phyloP scores from a whole-genome alignment of 345 rosid species.

The Orychophragmus violaceus region DNA sequence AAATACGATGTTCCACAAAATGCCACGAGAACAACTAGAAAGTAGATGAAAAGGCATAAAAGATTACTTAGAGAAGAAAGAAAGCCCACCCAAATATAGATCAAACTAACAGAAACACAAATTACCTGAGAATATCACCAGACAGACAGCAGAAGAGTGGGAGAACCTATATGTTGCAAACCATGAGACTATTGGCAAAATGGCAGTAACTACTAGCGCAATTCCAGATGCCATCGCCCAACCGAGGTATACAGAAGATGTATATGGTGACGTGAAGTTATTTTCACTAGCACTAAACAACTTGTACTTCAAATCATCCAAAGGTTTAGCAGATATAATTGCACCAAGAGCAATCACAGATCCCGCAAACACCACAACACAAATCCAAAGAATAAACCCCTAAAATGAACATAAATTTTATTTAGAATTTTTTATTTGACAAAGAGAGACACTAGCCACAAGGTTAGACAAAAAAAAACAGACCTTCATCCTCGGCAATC shows the following conservation, averaged over 20 bases:
- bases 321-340: constrained; percentile 81
- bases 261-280: constrained; percentile 69
- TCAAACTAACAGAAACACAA: constrained; percentile 7
- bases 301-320: constrained; percentile 71
- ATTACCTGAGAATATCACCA: constrained; percentile 77
- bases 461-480: constrained; percentile 16
- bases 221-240: constrained; percentile 98
- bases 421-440: constrained; percentile 3
- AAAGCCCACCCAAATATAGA: constrained; percentile 15
- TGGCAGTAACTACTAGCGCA: constrained; percentile 82
- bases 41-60: constrained; percentile 24
- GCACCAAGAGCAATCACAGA: constrained; percentile 78
- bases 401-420: constrained; percentile 22
- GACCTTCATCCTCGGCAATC: constrained; percentile 54
- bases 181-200: constrained; percentile 96
- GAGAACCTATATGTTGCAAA: constrained; percentile 92
- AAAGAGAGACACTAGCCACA: constrained; percentile 29
- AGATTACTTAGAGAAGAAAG: background rate
- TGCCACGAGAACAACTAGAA: constrained; percentile 82
- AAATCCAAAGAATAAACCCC: constrained; percentile 69
- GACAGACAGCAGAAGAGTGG: constrained; percentile 78
- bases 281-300: constrained; percentile 58
- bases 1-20: constrained; percentile 88
- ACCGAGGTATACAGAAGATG: constrained; percentile 85
- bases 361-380: constrained; percentile 60